phyloP scores from a whole-genome alignment of 768 basidiomycete species.

The Coprinellus aureogranulatus region DNA sequence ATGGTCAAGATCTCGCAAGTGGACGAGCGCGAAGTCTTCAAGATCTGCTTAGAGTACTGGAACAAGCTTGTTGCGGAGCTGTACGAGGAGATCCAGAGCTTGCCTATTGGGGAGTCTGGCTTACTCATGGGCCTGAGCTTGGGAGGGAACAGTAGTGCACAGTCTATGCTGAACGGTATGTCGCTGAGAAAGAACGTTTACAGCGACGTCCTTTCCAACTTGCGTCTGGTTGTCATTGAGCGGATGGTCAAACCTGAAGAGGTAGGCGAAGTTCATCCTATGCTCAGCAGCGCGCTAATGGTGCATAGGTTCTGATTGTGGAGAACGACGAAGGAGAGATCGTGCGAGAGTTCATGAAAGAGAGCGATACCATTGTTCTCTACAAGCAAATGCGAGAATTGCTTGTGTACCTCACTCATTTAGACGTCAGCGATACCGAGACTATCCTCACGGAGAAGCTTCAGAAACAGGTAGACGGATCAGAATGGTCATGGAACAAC shows the following conservation, averaged over 20 bases:
- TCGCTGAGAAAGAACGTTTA: slow-evolving; percentile 92
- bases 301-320: slow-evolving; percentile 83
- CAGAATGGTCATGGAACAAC: slow-evolving; percentile 99
- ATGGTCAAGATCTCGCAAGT: slow-evolving; percentile 98
- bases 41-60: slow-evolving; percentile 99
- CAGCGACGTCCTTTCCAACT: slow-evolving; percentile 88
- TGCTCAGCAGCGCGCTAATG: not conserved
- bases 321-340: slow-evolving; percentile 99
- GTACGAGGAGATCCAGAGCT: slow-evolving; percentile 93
- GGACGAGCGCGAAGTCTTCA: slow-evolving; percentile 98
- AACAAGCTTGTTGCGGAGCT: slow-evolving; percentile 91
- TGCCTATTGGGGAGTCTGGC: slow-evolving; percentile 85
- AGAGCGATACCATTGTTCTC: slow-evolving; percentile 94
- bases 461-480: slow-evolving; percentile 93
- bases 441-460: slow-evolving; percentile 97
- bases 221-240: slow-evolving; percentile 94
- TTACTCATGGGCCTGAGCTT: slow-evolving; percentile 87
- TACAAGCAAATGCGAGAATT: slow-evolving; percentile 99
- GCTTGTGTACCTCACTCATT: slow-evolving; percentile 94
- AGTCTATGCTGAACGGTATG: slow-evolving; percentile 72
- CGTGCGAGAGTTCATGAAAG: slow-evolving; percentile 98
- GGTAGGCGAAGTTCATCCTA: slow-evolving; percentile 42
- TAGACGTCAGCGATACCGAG: slow-evolving; percentile 95
- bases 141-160: slow-evolving; percentile 60
- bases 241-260: slow-evolving; percentile 99